Evolutionary conservation across 106 monocot species (phyloP).

Genomic region (Posidonia australis): DNA sequence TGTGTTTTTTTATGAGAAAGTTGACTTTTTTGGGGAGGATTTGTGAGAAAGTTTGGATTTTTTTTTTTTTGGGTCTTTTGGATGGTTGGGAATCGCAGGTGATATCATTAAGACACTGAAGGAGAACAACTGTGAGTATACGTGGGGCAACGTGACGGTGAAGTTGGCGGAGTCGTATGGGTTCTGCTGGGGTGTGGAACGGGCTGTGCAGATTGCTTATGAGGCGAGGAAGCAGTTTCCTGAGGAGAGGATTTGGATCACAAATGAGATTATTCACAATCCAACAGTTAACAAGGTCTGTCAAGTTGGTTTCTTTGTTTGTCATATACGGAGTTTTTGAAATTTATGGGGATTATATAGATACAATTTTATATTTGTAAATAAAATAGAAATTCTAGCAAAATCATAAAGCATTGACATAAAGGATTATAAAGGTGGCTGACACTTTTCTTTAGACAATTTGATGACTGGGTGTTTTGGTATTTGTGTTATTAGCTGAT

Average conservation of each 20-base stretch:
- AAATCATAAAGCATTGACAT: too few species aligned
- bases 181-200: conserved; percentile 99
- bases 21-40: too few species aligned
- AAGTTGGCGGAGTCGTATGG: conserved; percentile 88
- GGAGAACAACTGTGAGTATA: conserved; percentile 80
- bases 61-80: background rate
- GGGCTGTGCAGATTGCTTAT: conserved; percentile 95
- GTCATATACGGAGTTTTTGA: too few species aligned
- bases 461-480: too few species aligned
- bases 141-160: conserved; percentile 87
- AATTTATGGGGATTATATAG: too few species aligned
- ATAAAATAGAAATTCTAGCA: too few species aligned
- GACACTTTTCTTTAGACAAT: too few species aligned
- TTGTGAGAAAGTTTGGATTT: too few species aligned
- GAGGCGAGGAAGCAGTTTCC: conserved; percentile 98
- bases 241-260: conserved; percentile 83
- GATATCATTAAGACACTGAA: conserved; percentile 86
- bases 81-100: conserved; percentile 48
- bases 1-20: too few species aligned
- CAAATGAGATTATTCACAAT: conserved; percentile 96
- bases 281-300: conserved; percentile 86
- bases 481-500: too few species aligned
- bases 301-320: background rate
- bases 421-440: too few species aligned
- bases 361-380: too few species aligned